Percentiles rank a stretch among this genome's conserved stretches.
Evolutionary conservation across 495 filamentous ascomycete species (phyloP).

Genomic region (Articulospora tetracladia): DNA sequence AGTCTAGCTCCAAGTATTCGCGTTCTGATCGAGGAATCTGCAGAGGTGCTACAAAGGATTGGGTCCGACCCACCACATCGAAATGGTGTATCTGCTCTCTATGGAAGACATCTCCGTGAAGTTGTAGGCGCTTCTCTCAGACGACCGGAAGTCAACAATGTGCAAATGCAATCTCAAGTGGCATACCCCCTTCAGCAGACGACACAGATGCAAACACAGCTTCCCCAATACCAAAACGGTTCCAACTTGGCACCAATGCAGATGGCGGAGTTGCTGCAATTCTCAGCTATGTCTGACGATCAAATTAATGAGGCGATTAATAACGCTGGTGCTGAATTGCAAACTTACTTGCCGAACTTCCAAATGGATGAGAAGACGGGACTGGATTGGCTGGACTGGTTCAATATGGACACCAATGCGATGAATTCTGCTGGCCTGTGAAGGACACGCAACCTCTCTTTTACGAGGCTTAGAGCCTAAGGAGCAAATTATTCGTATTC

Average conservation of each 20-base stretch:
- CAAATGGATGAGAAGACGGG: slow-evolving; percentile 47
- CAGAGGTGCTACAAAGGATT: slow-evolving; percentile 64
- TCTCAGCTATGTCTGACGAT: slow-evolving; percentile 64
- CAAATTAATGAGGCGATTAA: slow-evolving; percentile 62
- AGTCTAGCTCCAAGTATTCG: slow-evolving; percentile 61
- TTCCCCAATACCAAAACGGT: not conserved
- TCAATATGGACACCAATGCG: slow-evolving; percentile 32
- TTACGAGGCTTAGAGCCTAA: not conserved
- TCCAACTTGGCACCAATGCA: not conserved
- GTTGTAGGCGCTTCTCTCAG: slow-evolving; percentile 40
- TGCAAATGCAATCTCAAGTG: not conserved
- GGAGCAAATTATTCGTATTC: too few species aligned
- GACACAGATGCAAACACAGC: not conserved
- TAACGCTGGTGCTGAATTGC: slow-evolving; percentile 52
- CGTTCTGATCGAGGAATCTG: slow-evolving; percentile 64
- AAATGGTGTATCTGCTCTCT: slow-evolving; percentile 57
- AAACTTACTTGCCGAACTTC: slow-evolving; percentile 44
- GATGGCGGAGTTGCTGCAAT: slow-evolving; percentile 49
- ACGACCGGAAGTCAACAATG: not conserved
- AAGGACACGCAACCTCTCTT: not conserved
- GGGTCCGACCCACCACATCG: slow-evolving; percentile 60
- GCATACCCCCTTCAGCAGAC: not conserved
- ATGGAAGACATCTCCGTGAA: slow-evolving; percentile 58
- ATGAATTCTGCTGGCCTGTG: not conserved
- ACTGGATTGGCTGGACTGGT: slow-evolving; percentile 60